A percentile compares a stretch with the other conserved stretches of the same genome.
Evolutionary conservation across 2,329 filamentous ascomycete species (phyloP).

Genomic region (Colletotrichum sp.): DNA sequence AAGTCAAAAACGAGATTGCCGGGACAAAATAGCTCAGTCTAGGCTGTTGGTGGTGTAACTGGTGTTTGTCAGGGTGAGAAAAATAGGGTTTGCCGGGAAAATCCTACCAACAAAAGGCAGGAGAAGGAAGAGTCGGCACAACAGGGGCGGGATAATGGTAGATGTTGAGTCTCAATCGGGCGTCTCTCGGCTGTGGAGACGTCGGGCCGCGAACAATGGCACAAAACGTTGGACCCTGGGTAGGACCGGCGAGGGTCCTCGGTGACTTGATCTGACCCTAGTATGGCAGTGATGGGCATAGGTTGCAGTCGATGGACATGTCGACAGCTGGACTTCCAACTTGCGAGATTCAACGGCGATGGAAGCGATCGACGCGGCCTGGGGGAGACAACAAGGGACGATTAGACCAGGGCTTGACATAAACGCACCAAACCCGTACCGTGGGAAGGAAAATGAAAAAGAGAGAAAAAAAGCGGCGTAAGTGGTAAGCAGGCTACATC

Average conservation of each 20-base stretch:
- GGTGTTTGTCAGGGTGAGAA: background rate
- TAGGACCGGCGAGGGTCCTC: background rate
- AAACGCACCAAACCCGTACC: background rate
- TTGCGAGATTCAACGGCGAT: background rate
- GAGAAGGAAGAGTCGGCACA: background rate
- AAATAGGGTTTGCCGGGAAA: slow-evolving; percentile 18
- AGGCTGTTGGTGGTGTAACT: background rate
- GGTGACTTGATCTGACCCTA: background rate
- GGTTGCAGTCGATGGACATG: background rate
- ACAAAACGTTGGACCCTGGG: background rate
- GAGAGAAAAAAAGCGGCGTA: background rate
- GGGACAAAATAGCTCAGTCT: background rate
- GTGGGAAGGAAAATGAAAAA: background rate
- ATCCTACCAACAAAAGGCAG: background rate
- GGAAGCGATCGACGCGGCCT: background rate
- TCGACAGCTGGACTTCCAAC: background rate
- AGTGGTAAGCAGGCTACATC: background rate
- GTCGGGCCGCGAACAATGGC: background rate
- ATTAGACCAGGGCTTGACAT: background rate
- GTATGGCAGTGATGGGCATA: background rate
- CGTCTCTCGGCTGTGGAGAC: slow-evolving; percentile 11
- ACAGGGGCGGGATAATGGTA: background rate
- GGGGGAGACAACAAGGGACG: background rate
- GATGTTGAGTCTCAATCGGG: background rate
- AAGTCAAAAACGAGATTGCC: background rate